Evolutionary conservation across 2,329 filamentous ascomycete genomes (phyloP).

Genomic region (Ceratocystis variospora): DNA sequence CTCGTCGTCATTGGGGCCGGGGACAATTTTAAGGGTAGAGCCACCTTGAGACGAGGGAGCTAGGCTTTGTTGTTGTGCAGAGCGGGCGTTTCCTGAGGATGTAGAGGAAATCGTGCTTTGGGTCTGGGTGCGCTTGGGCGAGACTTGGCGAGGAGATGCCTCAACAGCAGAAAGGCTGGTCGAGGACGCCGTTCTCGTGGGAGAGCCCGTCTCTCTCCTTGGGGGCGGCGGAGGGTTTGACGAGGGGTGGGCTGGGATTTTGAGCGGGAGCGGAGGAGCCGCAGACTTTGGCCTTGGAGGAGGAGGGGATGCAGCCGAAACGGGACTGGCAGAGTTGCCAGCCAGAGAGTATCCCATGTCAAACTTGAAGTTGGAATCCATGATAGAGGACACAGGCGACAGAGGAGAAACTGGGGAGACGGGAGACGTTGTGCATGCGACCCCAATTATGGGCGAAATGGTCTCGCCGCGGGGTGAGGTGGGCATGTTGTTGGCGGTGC

Average conservation of each 20-base stretch:
- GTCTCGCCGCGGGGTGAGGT: slow-evolving; percentile 3
- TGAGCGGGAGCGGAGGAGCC: slow-evolving; percentile 12
- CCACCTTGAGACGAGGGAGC: slow-evolving; percentile 6
- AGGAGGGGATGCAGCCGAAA: neutral
- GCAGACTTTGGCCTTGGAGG: slow-evolving; percentile 8
- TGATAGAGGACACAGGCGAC: neutral
- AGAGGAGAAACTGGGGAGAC: neutral
- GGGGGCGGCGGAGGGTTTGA: slow-evolving; percentile 8
- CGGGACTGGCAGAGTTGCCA: neutral
- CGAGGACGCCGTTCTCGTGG: slow-evolving; percentile 10
- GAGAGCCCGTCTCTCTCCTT: slow-evolving; percentile 3
- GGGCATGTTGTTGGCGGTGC: slow-evolving; percentile 3
- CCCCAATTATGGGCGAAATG: neutral
- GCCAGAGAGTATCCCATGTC: neutral
- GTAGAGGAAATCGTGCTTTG: slow-evolving; percentile 16
- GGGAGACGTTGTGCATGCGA: slow-evolving; percentile 14
- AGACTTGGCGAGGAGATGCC: slow-evolving; percentile 14
- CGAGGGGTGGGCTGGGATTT: slow-evolving; percentile 5
- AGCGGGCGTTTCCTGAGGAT: slow-evolving; percentile 6
- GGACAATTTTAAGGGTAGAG: slow-evolving; percentile 10
- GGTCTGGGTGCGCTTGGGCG: slow-evolving; percentile 14
- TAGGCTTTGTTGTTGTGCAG: neutral
- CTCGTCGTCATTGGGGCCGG: neutral
- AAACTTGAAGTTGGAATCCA: slow-evolving; percentile 1
- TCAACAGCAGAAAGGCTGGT: slow-evolving; percentile 10